A percentile compares a stretch with the other conserved stretches of the same genome.
phyloP scores from a whole-genome alignment of 176 grass and related monocot genomes.

The Secale cereale region DNA sequence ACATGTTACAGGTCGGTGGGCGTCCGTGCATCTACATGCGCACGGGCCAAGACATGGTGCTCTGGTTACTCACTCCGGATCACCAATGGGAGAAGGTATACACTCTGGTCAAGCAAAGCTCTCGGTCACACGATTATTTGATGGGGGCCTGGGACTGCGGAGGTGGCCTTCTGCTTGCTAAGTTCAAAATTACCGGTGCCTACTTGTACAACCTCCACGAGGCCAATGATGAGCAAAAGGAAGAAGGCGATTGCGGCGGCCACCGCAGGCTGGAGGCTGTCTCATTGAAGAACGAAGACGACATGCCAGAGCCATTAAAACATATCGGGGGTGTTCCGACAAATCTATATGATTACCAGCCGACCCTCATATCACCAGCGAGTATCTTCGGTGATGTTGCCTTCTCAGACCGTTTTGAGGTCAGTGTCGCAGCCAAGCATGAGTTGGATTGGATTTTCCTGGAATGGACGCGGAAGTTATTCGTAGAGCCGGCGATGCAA shows the following conservation, averaged over 20 bases:
- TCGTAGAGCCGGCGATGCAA: not conserved
- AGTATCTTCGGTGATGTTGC: not conserved
- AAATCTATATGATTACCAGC: not conserved
- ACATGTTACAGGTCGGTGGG: not conserved
- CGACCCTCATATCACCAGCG: not conserved
- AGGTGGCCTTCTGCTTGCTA: not conserved
- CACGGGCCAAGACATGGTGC: not conserved
- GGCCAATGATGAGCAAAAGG: not conserved
- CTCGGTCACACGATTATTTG: not conserved
- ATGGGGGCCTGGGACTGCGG: not conserved
- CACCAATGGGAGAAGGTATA: not conserved
- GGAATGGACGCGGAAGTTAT: not conserved
- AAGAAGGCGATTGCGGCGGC: not conserved
- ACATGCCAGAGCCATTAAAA: not conserved
- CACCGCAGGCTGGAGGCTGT: not conserved
- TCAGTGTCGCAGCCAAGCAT: not conserved
- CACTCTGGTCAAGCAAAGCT: not conserved
- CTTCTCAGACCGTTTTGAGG: not conserved
- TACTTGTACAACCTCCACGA: not conserved
- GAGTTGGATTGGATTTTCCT: not conserved
- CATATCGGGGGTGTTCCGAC: not conserved
- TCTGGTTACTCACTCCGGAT: not conserved
- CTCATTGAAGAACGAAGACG: not conserved
- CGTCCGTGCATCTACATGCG: not conserved
- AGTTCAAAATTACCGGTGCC: not conserved